Base-by-base conservation (phyloP, 495 filamentous ascomycete genomes). In the Schizothecium vesticola region DNA sequence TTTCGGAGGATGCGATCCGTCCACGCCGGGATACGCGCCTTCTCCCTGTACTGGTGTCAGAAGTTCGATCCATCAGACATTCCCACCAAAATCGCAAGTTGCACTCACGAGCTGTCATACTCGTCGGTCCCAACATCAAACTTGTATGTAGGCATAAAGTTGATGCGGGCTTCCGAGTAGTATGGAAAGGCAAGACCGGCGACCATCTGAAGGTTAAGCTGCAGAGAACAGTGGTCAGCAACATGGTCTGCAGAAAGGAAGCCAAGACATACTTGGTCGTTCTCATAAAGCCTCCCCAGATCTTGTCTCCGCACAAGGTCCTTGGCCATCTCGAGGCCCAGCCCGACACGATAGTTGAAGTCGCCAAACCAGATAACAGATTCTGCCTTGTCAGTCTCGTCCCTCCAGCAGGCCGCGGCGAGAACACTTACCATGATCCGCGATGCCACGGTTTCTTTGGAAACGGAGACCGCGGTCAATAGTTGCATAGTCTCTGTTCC, bases 351-450 rank as follows among this genome's bases (percentile, higher is more conserved):
- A 80, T 99, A 99, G 73, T 99, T 99, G 81, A 99, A 99, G 78
- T 99, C 95, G 9, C 95, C 95, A 58, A 97, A 84, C 96, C 96
- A 99, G 67, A 99, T 91, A n/a, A 98, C 88, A 25, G 88, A 89
- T 75, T 97, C 82, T 84, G 55, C 8, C 21, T 5, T 25, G 59
- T 70, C 60, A 62, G 72, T 58, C 16, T 21, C 9, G 33, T 10
- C 11, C 60, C 69, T 51, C 61, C 60, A 28, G 57, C 56, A 12
- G 56, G 10, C 26, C 24, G 23, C 11, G 29, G 57, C 31, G 21
- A 11, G n/a, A 22, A 10, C 21, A 22, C 81, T 67, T 75, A 83
- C 82, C 92, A 74, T 99, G 95, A 75, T 97, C 89, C 67, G 94
- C 90, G 68, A 99, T 97, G 25, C 88, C 85, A 65, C 93, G 83